Conservation (phyloP, 2,329 filamentous ascomycete genomes). For the Diplodia mutila region DNA sequence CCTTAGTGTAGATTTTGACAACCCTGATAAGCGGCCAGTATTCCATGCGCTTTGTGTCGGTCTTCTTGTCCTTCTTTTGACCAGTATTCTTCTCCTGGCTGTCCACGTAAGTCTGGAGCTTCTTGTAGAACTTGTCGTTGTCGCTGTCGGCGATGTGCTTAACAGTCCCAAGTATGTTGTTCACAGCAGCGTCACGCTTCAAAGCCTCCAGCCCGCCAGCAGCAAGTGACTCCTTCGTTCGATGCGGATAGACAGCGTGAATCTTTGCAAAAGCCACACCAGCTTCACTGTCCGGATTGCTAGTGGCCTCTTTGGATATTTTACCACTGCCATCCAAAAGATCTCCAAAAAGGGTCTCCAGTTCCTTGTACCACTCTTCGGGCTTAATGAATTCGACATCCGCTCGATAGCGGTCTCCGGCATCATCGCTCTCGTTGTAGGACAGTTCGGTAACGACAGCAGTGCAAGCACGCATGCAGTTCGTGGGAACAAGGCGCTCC, state of each 20-base stretch:
- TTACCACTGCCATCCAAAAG: slow-evolving; percentile 48
- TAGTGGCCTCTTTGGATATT: slow-evolving; percentile 40
- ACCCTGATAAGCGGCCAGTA: slow-evolving; percentile 60
- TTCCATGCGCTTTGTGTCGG: slow-evolving; percentile 36
- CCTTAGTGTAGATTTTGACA: slow-evolving; percentile 57
- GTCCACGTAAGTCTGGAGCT: slow-evolving; percentile 58
- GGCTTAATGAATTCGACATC: slow-evolving; percentile 61
- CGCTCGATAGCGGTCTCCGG: slow-evolving; percentile 52
- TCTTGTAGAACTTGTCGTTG: slow-evolving; percentile 49
- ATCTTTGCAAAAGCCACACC: slow-evolving; percentile 57
- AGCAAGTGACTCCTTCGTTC: slow-evolving; percentile 46
- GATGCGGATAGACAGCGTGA: slow-evolving; percentile 52
- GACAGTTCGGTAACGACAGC: slow-evolving; percentile 64
- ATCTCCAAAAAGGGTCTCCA: slow-evolving; percentile 55
- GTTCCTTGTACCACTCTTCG: slow-evolving; percentile 58
- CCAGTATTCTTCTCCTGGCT: slow-evolving; percentile 55
- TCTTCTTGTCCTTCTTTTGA: slow-evolving; percentile 38
- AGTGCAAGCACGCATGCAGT: slow-evolving; percentile 65
- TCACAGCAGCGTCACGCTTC: slow-evolving; percentile 40
- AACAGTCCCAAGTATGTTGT: slow-evolving; percentile 52
- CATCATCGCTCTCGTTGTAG: slow-evolving; percentile 54
- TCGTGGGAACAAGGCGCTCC: slow-evolving; percentile 59
- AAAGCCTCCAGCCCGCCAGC: slow-evolving; percentile 46
- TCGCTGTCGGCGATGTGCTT: slow-evolving; percentile 45
- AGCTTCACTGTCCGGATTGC: slow-evolving; percentile 49